Percentiles rank a stretch among this genome's conserved stretches.
Evolutionary conservation across 2,329 filamentous ascomycete species (phyloP).

Genomic region (Apiospora koreana): DNA sequence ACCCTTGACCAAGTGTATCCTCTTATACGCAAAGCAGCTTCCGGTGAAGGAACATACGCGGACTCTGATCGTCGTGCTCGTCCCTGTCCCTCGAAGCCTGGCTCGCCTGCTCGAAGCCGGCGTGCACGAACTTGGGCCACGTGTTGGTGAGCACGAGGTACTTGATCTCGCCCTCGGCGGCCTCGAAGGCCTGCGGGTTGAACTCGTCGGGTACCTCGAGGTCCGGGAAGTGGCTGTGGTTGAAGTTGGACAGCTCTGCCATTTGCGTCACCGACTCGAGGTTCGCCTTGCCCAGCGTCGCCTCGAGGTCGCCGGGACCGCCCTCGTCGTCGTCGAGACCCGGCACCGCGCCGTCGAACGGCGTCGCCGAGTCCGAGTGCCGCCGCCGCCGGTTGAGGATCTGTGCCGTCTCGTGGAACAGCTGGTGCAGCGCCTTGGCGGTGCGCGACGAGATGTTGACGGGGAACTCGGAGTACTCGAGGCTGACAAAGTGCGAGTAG

Average conservation of each 20-base stretch:
- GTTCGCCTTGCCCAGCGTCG: constrained; percentile 22
- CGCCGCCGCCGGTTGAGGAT: constrained; percentile 16
- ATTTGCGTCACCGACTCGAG: constrained; percentile 20
- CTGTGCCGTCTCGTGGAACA: constrained; percentile 22
- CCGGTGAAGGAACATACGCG: background rate
- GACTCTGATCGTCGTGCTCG: background rate
- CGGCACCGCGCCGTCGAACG: constrained; percentile 16
- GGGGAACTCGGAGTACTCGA: constrained; percentile 29
- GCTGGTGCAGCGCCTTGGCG: constrained; percentile 19
- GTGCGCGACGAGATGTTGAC: constrained; percentile 24
- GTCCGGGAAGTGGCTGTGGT: constrained; percentile 11
- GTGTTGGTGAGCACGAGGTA: constrained; percentile 32
- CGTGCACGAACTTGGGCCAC: constrained; percentile 31
- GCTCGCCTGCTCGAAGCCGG: constrained; percentile 13
- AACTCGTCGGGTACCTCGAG: constrained; percentile 14
- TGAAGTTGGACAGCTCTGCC: constrained; percentile 13
- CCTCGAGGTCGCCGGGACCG: constrained; percentile 15
- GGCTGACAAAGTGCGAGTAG: constrained; percentile 30
- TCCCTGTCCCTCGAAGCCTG: background rate
- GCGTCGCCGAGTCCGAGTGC: constrained; percentile 17
- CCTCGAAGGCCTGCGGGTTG: constrained; percentile 19
- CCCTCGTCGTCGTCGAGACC: background rate
- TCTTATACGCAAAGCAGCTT: background rate
- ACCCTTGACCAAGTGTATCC: too few species aligned
- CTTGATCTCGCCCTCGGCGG: constrained; percentile 25